phyloP scores from a whole-genome alignment of 2,329 filamentous ascomycete species.

The Botryotinia globosa region DNA sequence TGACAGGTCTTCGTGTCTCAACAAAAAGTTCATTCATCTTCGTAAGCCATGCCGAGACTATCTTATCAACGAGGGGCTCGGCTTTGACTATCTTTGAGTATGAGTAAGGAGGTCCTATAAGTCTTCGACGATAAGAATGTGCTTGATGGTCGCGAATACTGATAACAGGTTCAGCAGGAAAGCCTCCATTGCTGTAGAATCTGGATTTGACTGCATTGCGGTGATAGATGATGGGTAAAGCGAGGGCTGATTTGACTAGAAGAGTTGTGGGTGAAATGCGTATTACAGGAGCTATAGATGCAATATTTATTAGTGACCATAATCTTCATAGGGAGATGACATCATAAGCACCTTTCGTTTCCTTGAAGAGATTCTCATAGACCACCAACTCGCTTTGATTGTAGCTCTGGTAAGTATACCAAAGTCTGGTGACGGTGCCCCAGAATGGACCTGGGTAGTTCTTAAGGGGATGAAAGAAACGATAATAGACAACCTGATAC shows the following conservation, averaged over 20 bases:
- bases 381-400: background rate
- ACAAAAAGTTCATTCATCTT: constrained; percentile 48
- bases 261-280: constrained; percentile 53
- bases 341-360: background rate
- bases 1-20: constrained; percentile 45
- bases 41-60: constrained; percentile 50
- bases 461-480: constrained; percentile 37
- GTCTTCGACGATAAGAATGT: constrained; percentile 53
- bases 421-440: constrained; percentile 39
- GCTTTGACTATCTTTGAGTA: constrained; percentile 57
- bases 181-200: constrained; percentile 58
- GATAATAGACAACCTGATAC: constrained; percentile 27
- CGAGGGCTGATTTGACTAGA: constrained; percentile 51
- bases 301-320: background rate
- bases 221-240: constrained; percentile 55
- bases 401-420: constrained; percentile 34
- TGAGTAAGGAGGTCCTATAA: constrained; percentile 51
- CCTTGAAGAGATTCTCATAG: constrained; percentile 2
- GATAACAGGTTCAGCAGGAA: constrained; percentile 54
- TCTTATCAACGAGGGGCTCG: constrained; percentile 53
- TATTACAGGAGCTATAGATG: constrained; percentile 47
- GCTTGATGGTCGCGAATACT: constrained; percentile 53
- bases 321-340: background rate
- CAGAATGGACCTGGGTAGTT: constrained; percentile 37
- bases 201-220: constrained; percentile 55